phyloP scores from a whole-genome alignment of 2,329 filamentous ascomycete species.

The Dactylella cylindrospora region DNA sequence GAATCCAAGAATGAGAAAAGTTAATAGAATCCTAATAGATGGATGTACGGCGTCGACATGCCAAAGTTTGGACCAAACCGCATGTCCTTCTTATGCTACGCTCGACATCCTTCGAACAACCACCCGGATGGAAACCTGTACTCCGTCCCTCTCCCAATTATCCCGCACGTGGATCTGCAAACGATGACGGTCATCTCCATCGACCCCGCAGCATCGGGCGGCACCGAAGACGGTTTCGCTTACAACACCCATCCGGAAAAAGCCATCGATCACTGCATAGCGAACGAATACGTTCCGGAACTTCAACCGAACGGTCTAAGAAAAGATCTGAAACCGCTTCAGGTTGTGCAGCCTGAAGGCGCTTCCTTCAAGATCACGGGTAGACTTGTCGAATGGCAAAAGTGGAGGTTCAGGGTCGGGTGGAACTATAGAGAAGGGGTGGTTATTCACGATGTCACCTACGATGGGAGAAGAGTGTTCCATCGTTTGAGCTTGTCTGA shows the following conservation, averaged over 20 bases:
- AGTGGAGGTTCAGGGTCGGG: conserved; percentile 69
- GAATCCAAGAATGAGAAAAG: conserved; percentile 61
- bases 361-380: conserved; percentile 64
- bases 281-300: conserved; percentile 58
- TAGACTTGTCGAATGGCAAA: conserved; percentile 62
- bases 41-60: conserved; percentile 64
- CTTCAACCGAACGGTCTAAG: conserved; percentile 57
- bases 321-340: conserved; percentile 66
- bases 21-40: conserved; percentile 61
- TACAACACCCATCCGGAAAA: conserved; percentile 54
- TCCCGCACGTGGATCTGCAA: conserved; percentile 62
- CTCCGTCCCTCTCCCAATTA: conserved; percentile 62
- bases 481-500: conserved; percentile 68
- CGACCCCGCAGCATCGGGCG: conserved; percentile 60
- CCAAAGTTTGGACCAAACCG: conserved; percentile 53
- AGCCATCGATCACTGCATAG: conserved; percentile 54
- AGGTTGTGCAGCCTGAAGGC: conserved; percentile 70
- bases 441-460: conserved; percentile 66
- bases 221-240: conserved; percentile 56
- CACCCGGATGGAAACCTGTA: conserved; percentile 65
- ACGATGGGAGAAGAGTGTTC: conserved; percentile 65
- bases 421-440: conserved; percentile 62
- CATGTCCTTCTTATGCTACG: conserved; percentile 59
- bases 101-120: conserved; percentile 51
- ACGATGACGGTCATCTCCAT: conserved; percentile 61